These are phyloP conservation scores for Mortierella alpina DNA, from an alignment of 192 early-diverging fungal species.

Conservation along the genomic window DNA sequence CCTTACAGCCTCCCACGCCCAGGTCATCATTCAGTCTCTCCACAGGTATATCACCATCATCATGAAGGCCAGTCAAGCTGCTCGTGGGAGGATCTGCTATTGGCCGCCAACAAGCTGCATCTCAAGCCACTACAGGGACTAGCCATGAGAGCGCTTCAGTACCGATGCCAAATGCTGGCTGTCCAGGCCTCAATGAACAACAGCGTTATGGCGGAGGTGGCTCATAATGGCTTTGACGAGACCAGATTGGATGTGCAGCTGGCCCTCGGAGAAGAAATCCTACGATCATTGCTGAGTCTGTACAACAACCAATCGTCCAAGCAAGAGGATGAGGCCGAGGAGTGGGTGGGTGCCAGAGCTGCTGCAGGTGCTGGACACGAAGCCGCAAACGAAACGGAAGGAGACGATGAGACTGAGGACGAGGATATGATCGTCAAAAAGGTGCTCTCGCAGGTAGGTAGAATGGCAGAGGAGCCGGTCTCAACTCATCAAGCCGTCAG, in stretches of 20 bases:
- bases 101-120: neutral
- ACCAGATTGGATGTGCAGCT: conserved; percentile 27
- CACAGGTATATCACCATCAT: neutral
- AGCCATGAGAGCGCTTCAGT: conserved; percentile 8
- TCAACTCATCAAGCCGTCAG: no score
- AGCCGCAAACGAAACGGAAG: neutral
- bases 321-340: neutral
- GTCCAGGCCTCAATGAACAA: neutral
- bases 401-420: neutral
- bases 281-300: conserved; percentile 9
- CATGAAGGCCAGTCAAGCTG: neutral
- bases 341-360: neutral
- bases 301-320: neutral
- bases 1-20: no score
- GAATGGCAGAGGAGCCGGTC: neutral
- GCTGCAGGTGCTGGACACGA: neutral
- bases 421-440: neutral
- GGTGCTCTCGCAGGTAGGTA: neutral
- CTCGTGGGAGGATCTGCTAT: conserved; percentile 28
- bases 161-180: conserved; percentile 23
- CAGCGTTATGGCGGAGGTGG: conserved; percentile 1
- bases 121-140: conserved; percentile 4
- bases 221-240: conserved; percentile 15
- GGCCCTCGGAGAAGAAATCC: conserved; percentile 12
- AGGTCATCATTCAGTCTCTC: no score